Base-by-base conservation (phyloP, 306 rosid genomes). In the Sicyos baderoa region DNA sequence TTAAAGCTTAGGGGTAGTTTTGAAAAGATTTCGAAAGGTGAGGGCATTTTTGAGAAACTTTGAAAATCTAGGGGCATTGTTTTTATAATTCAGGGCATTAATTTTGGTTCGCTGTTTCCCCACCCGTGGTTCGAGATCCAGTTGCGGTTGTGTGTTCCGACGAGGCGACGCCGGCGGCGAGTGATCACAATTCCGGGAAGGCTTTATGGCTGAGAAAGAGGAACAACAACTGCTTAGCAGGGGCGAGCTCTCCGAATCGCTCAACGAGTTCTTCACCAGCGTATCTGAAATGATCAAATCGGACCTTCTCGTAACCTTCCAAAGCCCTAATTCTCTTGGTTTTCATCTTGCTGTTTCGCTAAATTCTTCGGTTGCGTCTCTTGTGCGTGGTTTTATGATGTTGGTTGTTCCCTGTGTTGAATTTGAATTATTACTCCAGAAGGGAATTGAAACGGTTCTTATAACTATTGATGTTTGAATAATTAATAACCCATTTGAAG, bases 201-300 rank as follows among this genome's bases (percentile, higher is more conserved):
- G 32, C 21, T 42, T 48, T 25, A 84, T 84, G 88, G 84, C 85
- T 6, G 78, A 22, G 62, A 77, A 66, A 51, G 73, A 71, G 42
- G 58, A 68, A 21, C 72, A 68, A 27, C 75, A 54, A 44, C 40
- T 17, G 22, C 68, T 40, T n/a, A 47, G 51, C 48, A 77, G 0
- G 1, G 91, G 82, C 74, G 87, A 84, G 27, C 83, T 93, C 12
- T 84, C 97, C 21, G 88, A 82, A 6, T 81, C 89, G 6, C 84
- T 90, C 21, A 79, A 79, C 67, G 87, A 81, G 61, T 96, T 90
- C 78, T 90, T 86, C 71, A 66, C 74, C 79, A 79, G 91, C 75
- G 82, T 93, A 72, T 77, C 92, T 76, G 64, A 91, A 82, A 85
- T 93, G 90, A 70, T 90, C 86, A 85, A 82, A 82, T 86, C 90